Base-by-base conservation (phyloP, 129 eudicot genomes). In the Glebionis coronaria region DNA sequence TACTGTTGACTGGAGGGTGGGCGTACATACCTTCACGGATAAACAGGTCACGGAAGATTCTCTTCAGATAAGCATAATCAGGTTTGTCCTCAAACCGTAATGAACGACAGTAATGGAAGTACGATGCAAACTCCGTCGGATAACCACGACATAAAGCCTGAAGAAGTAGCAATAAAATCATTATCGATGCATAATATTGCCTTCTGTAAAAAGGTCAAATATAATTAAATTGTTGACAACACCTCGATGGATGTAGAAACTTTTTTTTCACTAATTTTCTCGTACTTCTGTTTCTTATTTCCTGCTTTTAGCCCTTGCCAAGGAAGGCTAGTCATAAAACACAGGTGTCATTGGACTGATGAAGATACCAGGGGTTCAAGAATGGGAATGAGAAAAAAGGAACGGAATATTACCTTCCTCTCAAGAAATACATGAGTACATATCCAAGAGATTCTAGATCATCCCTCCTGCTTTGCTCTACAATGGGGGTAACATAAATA, bases 391-490 rank as follows among this genome's bases (percentile, higher is more conserved):
- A 55, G 25, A 69, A 14, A 5, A 50, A 56, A 40, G 19, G 59
- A 9, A 63, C 16, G 4, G 25, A 13, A 12, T 58, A 11, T 65
- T 60, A 91, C 97, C 97, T 87, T 85, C 97, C 97, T 68, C 85
- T 83, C 47, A 91, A 73, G 79, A 91, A 91, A 73, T 91, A 91
- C 97, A 91, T 88, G 11, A 91, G 94, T 35, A 91, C 90, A 38
- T 78, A 91, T 47, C 97, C 97, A 70, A 90, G 95, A 73, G 97
- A 90, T 74, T 90, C 97, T 69, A 90, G 69, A 80, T 90, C 97
- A 73, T 90, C 97, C 70, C 97, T 85, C 71, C 97, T 85, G 83
- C 97, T 91, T 82, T 91, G 97, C 67, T 91, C 97, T 91, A 71
- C 54, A 64, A 20, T 61, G 31, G 38, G 1, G 71, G 15, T 38